A percentile compares a stretch with the other conserved stretches of the same genome.
These are phyloP conservation scores for Phyllosticta citrichinensis DNA, from an alignment of 2,329 filamentous ascomycete genomes.

Conservation along the genomic window DNA sequence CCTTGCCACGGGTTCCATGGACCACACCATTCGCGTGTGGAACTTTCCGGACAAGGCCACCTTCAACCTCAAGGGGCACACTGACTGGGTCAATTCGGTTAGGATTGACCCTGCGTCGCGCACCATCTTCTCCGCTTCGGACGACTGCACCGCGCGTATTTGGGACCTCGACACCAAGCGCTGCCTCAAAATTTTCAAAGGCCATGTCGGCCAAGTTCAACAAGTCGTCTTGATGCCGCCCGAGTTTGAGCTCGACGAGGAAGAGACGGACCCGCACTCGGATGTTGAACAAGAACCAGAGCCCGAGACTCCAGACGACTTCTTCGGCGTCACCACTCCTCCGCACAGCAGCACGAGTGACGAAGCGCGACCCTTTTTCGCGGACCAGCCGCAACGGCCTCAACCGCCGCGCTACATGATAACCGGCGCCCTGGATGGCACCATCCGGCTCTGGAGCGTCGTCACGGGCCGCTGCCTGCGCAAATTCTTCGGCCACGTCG, in stretches of 20 bases:
- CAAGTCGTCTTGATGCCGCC: conserved; percentile 75
- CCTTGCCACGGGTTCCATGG: conserved; percentile 80
- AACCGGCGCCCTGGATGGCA: conserved; percentile 82
- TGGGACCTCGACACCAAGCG: conserved; percentile 84
- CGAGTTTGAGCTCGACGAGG: conserved; percentile 83
- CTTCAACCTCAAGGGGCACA: conserved; percentile 72
- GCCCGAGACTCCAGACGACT: conserved; percentile 12
- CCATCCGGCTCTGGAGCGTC: conserved; percentile 87
- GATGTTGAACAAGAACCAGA: conserved; percentile 42
- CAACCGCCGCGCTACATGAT: conserved; percentile 84
- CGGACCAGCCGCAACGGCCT: conserved; percentile 58
- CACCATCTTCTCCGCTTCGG: conserved; percentile 84
- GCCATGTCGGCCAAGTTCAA: conserved; percentile 91
- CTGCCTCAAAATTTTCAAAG: conserved; percentile 69
- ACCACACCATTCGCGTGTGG: conserved; percentile 85
- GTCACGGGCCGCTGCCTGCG: conserved; percentile 71
- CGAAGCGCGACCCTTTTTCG: conserved; percentile 12
- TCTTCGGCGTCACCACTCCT: conserved; percentile 10
- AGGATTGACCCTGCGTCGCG: conserved; percentile 71
- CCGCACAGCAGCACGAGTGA: conserved; percentile 6
- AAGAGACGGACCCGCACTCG: conserved; percentile 41
- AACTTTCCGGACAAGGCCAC: conserved; percentile 78
- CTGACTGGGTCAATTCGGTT: conserved; percentile 95
- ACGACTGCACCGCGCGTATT: conserved; percentile 82
- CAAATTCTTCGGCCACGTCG: conserved; percentile 92